Evolutionary conservation across 1,284 basidiomycete species (phyloP), one percentile per base, ranked within the genome.

Genomic region (Apiotrichum sp.): DNA sequence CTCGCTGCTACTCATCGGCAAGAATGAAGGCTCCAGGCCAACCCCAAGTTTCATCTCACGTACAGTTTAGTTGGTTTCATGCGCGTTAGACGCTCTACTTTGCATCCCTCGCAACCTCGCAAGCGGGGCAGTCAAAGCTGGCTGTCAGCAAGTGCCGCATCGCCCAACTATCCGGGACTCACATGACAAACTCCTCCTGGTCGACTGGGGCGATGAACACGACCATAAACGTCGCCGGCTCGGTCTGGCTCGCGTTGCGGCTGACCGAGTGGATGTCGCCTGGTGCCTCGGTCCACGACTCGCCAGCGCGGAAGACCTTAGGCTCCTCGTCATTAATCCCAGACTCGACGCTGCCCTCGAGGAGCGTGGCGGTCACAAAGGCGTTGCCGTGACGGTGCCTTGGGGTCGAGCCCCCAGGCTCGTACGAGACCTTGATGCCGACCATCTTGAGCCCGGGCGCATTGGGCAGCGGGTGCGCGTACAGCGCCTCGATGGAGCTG

Each of bases 181-280:
- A 55, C 53, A 55, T 55, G 42, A 55, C 53, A 50, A 38, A 55
- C 48, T 55, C 53, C 35, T 50, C 48, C 53, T 55, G 53, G 41
- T 50, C 47, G 10, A 46, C 10, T 4, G 53, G 53, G 6, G 33
- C 34, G n/a, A 55, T 39, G 35, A 55, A 55, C n/a, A 22, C 33
- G 4, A 46, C 53, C 14, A 55, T 55, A 7, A 55, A 55, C 11
- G 8, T 13, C 3, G 53, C 53, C 4, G 35, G 34, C 36, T 55
- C 42, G 10, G 53, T 50, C 35, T 50, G 11, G 53, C 53, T 55
- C 16, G 53, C 53, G 53, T 55, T 55, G 22, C 53, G 47, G 35
- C 36, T 41, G 42, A 40, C 29, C 2, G 13, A 14, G 42, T 55
- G 53, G 13, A 55, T 55, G 36, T 55, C 53, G 31, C 53, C 53